A percentile compares a stretch with the other conserved stretches of the same genome.
Conservation (phyloP, 352 stramenopile species). For the Elongisporangium anandrum region DNA sequence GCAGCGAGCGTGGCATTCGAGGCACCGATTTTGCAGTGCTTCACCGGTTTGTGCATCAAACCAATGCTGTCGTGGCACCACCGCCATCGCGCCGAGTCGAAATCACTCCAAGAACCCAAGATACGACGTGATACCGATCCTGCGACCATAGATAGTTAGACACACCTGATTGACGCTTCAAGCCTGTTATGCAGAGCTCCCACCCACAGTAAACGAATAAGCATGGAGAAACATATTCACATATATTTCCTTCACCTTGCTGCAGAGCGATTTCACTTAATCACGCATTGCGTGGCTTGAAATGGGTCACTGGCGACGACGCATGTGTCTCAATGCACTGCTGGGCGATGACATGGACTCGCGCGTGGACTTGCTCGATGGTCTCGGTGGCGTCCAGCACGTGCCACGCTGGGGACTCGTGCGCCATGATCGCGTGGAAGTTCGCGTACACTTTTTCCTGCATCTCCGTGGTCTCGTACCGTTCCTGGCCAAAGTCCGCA, state of each 20-base stretch:
- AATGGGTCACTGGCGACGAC: constrained; percentile 26
- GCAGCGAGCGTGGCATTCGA: constrained; percentile 18
- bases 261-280: not conserved
- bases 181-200: not conserved
- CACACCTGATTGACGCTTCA: not conserved
- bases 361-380: constrained; percentile 69
- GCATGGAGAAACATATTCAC: not conserved
- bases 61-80: not conserved
- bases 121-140: not conserved
- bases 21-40: constrained; percentile 52
- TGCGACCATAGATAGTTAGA: not conserved
- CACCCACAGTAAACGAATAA: not conserved
- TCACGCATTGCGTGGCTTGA: constrained; percentile 18
- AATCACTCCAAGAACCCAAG: not conserved
- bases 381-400: constrained; percentile 72
- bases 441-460: constrained; percentile 83
- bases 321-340: constrained; percentile 32
- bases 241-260: not conserved
- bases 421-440: constrained; percentile 65
- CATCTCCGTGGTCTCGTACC: constrained; percentile 89
- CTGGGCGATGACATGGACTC: constrained; percentile 51
- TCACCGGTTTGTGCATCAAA: constrained; percentile 72
- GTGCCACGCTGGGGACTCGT: constrained; percentile 52
- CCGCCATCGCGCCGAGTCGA: not conserved
- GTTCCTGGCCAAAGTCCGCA: constrained; percentile 91